Base-by-base conservation (phyloP, 768 basidiomycete genomes). In the Wakefieldia striispora region DNA sequence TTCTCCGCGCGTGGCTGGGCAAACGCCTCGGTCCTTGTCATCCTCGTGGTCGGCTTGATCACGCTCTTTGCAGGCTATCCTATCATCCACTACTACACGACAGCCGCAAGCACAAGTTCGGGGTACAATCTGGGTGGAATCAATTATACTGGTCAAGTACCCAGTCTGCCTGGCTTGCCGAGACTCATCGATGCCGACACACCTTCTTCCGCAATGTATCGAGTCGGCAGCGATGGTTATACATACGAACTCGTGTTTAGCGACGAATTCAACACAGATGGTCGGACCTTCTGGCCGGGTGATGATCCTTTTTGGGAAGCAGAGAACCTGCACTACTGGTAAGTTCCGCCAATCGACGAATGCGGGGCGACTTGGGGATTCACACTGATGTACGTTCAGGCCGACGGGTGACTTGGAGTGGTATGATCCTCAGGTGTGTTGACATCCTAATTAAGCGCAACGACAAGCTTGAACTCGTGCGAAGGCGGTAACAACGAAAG, bases 221-320 rank as follows among this genome's bases (percentile, higher is more conserved):
- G 84, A 11, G 79, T 72, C 3, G 90, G 88, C 17, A 73, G 76
- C 4, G 91, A 97, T 61, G 95, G 94, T 3, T 74, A 86, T 49
- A 68, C 75, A 8, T 95, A 91, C 62, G 72, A 84, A 46, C 81
- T 99, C 26, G 87, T 91, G 2, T 98, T 94, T 72, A 91, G 88
- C 48, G 89, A 91, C 65, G 88, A 91, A 68, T 95, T 84, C 77
- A 84, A 82, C 72, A 79, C 54, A 64, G 86, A 74, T 56, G 94
- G 75, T 54, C 83, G 64, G 70, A 88, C 76, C 67, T 89, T 82
- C 78, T 93, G 57, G 78, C 88, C 69, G 63, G 95, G 78, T 62
- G 95, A 85, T 72, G 94, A 78, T 77, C 82, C 76, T 63, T 95
- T 70, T 66, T 88, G 85, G 93, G 91, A 95, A 63, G 95, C 89